These are phyloP conservation scores for Coemansia sp. DNA, from an alignment of 192 early-diverging fungal genomes.

Conservation along the genomic window DNA sequence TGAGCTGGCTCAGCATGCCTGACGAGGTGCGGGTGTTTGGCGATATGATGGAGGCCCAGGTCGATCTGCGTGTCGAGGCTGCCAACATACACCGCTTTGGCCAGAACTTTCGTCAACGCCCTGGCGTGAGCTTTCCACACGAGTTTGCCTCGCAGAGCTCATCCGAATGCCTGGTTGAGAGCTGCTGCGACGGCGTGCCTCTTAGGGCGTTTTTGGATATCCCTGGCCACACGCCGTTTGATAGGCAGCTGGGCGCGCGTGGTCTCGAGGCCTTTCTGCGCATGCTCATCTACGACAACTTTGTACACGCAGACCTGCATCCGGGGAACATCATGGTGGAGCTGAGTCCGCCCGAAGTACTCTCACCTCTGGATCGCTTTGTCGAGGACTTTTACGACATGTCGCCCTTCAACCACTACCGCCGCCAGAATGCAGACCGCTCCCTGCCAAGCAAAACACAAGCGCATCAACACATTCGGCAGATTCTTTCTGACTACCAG, in stretches of 20 bases:
- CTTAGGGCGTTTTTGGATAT: slow-evolving; percentile 68
- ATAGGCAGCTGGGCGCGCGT: slow-evolving; percentile 71
- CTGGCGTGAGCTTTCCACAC: slow-evolving; percentile 63
- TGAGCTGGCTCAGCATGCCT: slow-evolving; percentile 82
- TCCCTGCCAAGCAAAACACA: slow-evolving; percentile 21
- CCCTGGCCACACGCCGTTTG: slow-evolving; percentile 61
- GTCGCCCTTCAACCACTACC: slow-evolving; percentile 32
- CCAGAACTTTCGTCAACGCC: slow-evolving; percentile 53
- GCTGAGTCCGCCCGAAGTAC: slow-evolving; percentile 63
- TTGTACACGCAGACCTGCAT: slow-evolving; percentile 91
- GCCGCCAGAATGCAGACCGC: slow-evolving; percentile 5
- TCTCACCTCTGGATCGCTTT: slow-evolving; percentile 52
- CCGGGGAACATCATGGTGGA: slow-evolving; percentile 91
- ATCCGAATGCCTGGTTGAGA: slow-evolving; percentile 76
- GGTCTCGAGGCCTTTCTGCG: slow-evolving; percentile 80
- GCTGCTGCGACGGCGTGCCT: slow-evolving; percentile 74
- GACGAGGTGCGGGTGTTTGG: slow-evolving; percentile 89
- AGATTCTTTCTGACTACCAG: slow-evolving; percentile 17
- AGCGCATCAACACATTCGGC: slow-evolving; percentile 27
- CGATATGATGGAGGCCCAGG: slow-evolving; percentile 86
- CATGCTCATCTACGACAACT: slow-evolving; percentile 94
- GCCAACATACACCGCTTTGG: slow-evolving; percentile 64
- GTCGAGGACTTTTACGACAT: slow-evolving; percentile 50
- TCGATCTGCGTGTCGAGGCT: slow-evolving; percentile 81
- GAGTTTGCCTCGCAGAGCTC: slow-evolving; percentile 48